These are phyloP conservation scores for Evernia prunastri DNA, from an alignment of 495 filamentous ascomycete species.

Conservation along the genomic window DNA sequence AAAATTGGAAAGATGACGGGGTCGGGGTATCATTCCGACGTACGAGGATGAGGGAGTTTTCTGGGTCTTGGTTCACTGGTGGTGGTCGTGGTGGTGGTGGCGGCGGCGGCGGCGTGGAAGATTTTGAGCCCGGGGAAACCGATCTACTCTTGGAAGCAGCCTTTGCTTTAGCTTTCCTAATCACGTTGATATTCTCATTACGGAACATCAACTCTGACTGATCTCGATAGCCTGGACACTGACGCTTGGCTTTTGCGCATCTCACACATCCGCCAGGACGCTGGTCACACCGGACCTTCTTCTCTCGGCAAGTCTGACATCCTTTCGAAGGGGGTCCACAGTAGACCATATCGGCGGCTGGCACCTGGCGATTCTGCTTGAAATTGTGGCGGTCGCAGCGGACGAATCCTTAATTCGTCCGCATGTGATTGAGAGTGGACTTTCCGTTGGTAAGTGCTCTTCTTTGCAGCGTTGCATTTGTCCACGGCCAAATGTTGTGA, in stretches of 20 bases:
- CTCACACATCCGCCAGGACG: background rate
- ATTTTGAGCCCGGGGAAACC: background rate
- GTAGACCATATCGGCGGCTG: background rate
- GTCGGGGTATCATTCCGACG: background rate
- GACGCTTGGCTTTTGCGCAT: background rate
- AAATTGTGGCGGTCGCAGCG: too few relatives aligned
- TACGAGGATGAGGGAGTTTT: background rate
- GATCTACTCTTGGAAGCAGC: background rate
- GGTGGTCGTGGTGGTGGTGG: background rate
- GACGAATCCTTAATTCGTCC: too few relatives aligned
- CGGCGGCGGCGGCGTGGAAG: background rate
- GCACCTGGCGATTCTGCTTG: too few relatives aligned
- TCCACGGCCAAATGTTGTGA: too few relatives aligned
- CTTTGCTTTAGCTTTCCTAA: background rate
- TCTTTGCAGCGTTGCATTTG: too few relatives aligned
- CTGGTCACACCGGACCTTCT: conserved; percentile 1
- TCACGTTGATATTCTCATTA: background rate
- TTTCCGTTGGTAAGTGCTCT: too few relatives aligned
- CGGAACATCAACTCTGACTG: background rate
- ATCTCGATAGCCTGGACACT: background rate
- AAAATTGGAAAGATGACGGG: background rate
- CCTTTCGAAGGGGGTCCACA: background rate
- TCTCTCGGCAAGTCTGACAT: conserved; percentile 2
- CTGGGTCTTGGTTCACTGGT: background rate
- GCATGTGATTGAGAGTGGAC: too few relatives aligned